Percentiles rank a stretch among this genome's conserved stretches.
Conservation (phyloP, 164 flowering plant genomes). For the Kalanchoe fedtschenkoi region DNA sequence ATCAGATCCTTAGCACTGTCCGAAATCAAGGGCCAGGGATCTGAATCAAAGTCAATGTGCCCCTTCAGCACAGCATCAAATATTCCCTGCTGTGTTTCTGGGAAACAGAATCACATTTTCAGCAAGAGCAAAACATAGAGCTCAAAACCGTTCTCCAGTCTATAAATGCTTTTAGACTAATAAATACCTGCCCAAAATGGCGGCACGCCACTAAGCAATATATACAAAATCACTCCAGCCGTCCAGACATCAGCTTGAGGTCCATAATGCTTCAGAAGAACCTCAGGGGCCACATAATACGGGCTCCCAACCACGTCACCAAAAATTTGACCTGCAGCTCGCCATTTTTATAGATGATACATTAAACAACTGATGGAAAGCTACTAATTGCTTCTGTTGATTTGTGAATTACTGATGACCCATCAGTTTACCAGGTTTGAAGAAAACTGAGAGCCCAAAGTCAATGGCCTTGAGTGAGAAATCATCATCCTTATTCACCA, state of each 20-base stretch:
- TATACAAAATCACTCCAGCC: not conserved
- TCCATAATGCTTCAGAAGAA: not conserved
- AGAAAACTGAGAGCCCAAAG: no score
- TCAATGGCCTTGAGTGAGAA: no score
- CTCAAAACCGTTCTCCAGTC: no score
- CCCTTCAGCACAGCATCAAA: conserved; percentile 81
- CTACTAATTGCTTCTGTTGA: no score
- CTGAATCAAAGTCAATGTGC: conserved; percentile 86
- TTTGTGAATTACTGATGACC: no score
- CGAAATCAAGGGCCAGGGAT: conserved; percentile 94
- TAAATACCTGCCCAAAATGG: conserved; percentile 1
- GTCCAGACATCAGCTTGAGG: not conserved
- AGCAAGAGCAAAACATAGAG: not conserved
- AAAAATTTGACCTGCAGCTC: not conserved
- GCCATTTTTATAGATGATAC: no score
- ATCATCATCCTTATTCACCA: no score
- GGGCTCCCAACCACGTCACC: not conserved
- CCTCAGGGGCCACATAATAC: not conserved
- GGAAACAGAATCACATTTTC: no score
- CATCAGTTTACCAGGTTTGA: no score
- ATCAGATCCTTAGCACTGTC: conserved; percentile 95
- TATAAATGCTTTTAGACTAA: no score
- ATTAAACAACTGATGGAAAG: no score
- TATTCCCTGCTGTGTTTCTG: conserved; percentile 42
- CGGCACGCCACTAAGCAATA: not conserved